Percentiles rank a stretch among this genome's conserved stretches.
phyloP scores from a whole-genome alignment of 2,329 filamentous ascomycete genomes.

The Nannizzia gypsea region DNA sequence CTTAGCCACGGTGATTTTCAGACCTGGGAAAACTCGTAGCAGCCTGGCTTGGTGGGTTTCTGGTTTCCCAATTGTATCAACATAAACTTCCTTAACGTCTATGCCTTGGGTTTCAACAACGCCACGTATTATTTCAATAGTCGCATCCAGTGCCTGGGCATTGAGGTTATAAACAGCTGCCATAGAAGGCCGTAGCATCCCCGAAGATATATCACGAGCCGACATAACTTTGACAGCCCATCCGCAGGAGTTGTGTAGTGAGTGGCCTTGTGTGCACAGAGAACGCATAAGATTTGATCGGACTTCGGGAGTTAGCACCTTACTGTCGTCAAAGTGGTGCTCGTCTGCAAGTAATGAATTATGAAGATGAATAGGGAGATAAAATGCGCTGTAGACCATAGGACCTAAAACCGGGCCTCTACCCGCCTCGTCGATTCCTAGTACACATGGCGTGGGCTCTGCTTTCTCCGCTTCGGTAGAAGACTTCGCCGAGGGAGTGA shows the following conservation, averaged over 20 bases:
- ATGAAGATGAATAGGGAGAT: conserved; percentile 52
- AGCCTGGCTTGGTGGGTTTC: conserved; percentile 73
- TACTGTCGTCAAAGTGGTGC: conserved; percentile 90
- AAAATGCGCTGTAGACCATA: conserved; percentile 61
- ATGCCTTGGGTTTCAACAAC: conserved; percentile 62
- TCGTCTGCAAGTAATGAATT: conserved; percentile 63
- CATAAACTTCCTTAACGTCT: conserved; percentile 78
- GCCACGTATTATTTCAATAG: conserved; percentile 64
- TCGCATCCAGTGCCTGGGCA: conserved; percentile 88
- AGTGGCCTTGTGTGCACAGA: conserved; percentile 54
- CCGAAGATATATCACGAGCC: conserved; percentile 66
- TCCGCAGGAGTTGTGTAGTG: conserved; percentile 55
- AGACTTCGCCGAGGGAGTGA: conserved; percentile 37
- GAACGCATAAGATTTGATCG: conserved; percentile 60
- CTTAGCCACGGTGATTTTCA: conserved; percentile 64
- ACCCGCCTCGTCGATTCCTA: conserved; percentile 90
- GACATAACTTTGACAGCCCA: conserved; percentile 77
- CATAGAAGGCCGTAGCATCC: conserved; percentile 53
- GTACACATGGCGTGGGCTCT: conserved; percentile 51
- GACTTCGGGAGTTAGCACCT: conserved; percentile 71
- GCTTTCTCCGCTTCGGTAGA: conserved; percentile 19
- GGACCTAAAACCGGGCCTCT: conserved; percentile 80
- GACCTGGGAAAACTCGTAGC: conserved; percentile 68
- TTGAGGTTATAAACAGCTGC: conserved; percentile 71
- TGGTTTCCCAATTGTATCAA: conserved; percentile 85